phyloP scores from a whole-genome alignment of 805 yeast species.

The Zygotorulaspora chibaensis region DNA sequence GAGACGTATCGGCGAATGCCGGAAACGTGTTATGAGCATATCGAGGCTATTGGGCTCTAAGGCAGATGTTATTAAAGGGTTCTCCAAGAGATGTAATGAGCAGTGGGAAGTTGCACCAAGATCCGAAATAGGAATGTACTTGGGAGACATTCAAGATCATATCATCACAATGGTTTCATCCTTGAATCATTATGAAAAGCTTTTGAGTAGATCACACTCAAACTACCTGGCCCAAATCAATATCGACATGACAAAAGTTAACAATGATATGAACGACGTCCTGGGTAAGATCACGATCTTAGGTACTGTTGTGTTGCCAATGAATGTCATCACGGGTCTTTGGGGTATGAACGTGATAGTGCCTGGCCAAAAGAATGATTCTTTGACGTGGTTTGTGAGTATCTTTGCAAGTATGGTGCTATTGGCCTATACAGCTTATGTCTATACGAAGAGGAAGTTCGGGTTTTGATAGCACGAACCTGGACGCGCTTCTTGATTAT shows the following conservation, averaged over 20 bases:
- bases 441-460: conserved; percentile 45
- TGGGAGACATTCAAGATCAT: conserved; percentile 97
- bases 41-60: conserved; percentile 80
- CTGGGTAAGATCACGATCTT: conserved; percentile 87
- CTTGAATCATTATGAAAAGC: conserved; percentile 88
- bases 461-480: conserved; percentile 27
- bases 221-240: conserved; percentile 95
- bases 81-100: conserved; percentile 85
- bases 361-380: conserved; percentile 78
- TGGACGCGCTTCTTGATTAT: neutral
- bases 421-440: conserved; percentile 45
- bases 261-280: conserved; percentile 95
- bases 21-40: conserved; percentile 90
- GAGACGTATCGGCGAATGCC: conserved; percentile 89
- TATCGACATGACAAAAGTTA: conserved; percentile 95
- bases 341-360: conserved; percentile 99
- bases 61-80: conserved; percentile 97
- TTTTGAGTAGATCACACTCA: conserved; percentile 90
- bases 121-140: conserved; percentile 86
- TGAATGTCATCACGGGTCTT: conserved; percentile 91
- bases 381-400: conserved; percentile 61
- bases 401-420: conserved; percentile 44
- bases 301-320: conserved; percentile 92
- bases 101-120: conserved; percentile 75
- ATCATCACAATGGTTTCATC: conserved; percentile 96